Evolutionary conservation across 192 early-diverging fungal genomes (phyloP).

Genomic region (Umbelopsis isabellina): DNA sequence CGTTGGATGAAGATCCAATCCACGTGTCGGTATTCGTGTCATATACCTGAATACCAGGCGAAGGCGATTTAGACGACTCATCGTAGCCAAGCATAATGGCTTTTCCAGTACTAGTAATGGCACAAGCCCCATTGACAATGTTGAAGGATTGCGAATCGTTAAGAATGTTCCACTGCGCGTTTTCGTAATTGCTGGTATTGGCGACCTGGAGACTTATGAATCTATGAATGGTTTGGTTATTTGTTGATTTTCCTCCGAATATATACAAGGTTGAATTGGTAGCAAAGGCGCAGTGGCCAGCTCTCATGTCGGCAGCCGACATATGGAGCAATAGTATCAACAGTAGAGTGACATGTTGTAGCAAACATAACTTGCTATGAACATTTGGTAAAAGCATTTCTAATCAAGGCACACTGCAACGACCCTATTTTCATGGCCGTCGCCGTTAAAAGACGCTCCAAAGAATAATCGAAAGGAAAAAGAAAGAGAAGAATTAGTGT

Average conservation of each 20-base stretch:
- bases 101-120: not conserved
- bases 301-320: not conserved
- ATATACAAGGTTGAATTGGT: conserved; percentile 20
- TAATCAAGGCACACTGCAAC: conserved; percentile 14
- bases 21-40: not conserved
- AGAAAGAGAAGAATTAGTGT: conserved; percentile 3
- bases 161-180: not conserved
- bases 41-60: not conserved
- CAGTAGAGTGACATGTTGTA: not conserved
- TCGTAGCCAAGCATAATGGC: conserved; percentile 2
- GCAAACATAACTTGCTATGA: not conserved
- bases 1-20: not conserved
- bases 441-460: not conserved
- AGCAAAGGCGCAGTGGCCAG: conserved; percentile 22
- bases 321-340: not conserved
- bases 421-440: conserved; percentile 4
- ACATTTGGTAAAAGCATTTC: not conserved
- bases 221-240: conserved; percentile 3
- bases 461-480: not conserved
- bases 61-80: not conserved
- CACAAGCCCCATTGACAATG: conserved; percentile 21
- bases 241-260: conserved; percentile 9
- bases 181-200: not conserved
- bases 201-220: not conserved
- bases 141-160: conserved; percentile 6